Percentiles rank a stretch among this genome's conserved stretches.
phyloP scores from a whole-genome alignment of 768 basidiomycete genomes.

The Naematelia aurantialba region DNA sequence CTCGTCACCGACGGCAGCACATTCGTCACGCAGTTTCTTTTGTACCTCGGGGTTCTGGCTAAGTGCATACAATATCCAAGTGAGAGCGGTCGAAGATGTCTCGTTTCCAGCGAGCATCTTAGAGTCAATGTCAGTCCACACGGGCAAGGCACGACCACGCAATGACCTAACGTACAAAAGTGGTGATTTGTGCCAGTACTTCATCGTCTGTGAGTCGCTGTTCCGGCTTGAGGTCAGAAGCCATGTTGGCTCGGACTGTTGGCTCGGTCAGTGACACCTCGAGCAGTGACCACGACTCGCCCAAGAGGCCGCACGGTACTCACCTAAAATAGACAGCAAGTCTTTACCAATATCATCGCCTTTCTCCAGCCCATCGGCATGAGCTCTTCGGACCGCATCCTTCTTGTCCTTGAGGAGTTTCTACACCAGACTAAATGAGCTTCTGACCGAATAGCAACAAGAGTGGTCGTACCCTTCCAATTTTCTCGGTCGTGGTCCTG shows the following conservation, averaged over 20 bases:
- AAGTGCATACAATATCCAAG: slow-evolving; percentile 77
- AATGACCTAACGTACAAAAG: slow-evolving; percentile 27
- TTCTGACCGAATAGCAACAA: background rate
- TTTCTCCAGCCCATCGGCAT: slow-evolving; percentile 45
- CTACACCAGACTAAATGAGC: slow-evolving; percentile 47
- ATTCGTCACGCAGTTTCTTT: slow-evolving; percentile 66
- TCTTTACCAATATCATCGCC: slow-evolving; percentile 66
- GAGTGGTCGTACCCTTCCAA: slow-evolving; percentile 61
- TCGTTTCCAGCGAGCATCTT: slow-evolving; percentile 64
- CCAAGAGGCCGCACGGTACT: no score
- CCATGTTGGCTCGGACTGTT: slow-evolving; percentile 76
- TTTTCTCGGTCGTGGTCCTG: slow-evolving; percentile 56
- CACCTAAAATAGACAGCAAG: slow-evolving; percentile 72
- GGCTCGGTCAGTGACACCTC: slow-evolving; percentile 12
- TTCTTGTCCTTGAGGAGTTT: slow-evolving; percentile 77
- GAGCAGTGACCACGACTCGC: no score
- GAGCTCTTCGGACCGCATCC: slow-evolving; percentile 54
- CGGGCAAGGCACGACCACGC: background rate
- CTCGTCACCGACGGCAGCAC: slow-evolving; percentile 53
- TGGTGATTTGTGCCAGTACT: slow-evolving; percentile 37
- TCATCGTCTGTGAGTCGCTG: slow-evolving; percentile 83
- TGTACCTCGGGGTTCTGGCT: slow-evolving; percentile 67
- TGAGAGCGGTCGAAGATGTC: slow-evolving; percentile 73
- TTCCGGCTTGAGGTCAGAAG: slow-evolving; percentile 54
- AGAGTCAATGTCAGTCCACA: slow-evolving; percentile 3